Evolutionary conservation across 2,329 filamentous ascomycete species (phyloP), one percentile per base, ranked within the genome.

Genomic region (Cytospora schulzeri): DNA sequence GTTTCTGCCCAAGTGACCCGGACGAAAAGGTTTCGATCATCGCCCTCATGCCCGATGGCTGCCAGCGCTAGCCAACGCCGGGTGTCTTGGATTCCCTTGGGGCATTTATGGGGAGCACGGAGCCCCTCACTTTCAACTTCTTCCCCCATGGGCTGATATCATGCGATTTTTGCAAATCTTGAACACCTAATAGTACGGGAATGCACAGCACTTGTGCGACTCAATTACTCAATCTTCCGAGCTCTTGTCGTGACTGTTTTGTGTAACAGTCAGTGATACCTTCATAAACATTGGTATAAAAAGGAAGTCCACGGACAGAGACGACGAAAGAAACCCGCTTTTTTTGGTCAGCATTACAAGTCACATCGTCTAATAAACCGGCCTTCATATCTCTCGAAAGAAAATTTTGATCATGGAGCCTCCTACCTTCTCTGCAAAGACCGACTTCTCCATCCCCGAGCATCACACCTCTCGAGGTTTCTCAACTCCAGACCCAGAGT

Each of bases 401-500:
- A 51, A 28, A 14, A 6, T 22, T 22, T 29, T 28, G 24, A 38
- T 15, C 29, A 67, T 67, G 65, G 65, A 65, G n/a, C 58, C 45
- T 33, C 38, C 33, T 24, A 33, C 29, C 2, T 38, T 52, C 8
- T 45, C 52, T 31, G 26, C 53, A 38, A 57, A 51, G 24, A 7
- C 31, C 57, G 60, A 63, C 24, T 57, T 64, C 58, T 56, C 58
- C 35, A 51, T 31, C 6, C 19, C 31, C 35, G 59, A 62, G 50
- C 60, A 53, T 17, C 38, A 54, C 51, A 15, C 38, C 64, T 71
- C 41, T 63, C 69, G 33, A 54, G 70, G n/a, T 15, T 63, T 73
- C 45, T 68, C 72, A 8, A 71, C 74, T 0, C 71, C 73, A 6
- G 76, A 77, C 38, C 70, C 73, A 9, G 76, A 78, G 35, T 60